Base-by-base conservation (phyloP, 768 basidiomycete genomes). In the Hygrophorus russula region DNA sequence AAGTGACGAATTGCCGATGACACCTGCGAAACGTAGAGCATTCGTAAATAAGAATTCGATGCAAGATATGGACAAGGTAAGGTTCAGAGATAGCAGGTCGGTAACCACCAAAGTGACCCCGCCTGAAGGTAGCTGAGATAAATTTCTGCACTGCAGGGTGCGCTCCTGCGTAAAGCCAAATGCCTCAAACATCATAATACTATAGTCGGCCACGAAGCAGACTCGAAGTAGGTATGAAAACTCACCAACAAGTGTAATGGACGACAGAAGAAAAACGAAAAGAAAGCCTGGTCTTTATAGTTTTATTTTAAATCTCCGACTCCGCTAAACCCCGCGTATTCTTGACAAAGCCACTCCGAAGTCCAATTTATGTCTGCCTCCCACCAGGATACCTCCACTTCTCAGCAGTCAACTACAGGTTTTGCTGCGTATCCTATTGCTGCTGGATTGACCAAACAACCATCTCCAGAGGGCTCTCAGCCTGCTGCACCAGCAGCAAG, bases 61-160 rank as follows among this genome's bases (percentile, higher is more conserved):
- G 30, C 12, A 44, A 15, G 28, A 43, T 41, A 9, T 11, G 38
- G 32, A 38, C 36, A 20, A 38, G 45, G 42, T 28, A 27, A 38
- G 27, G n/a, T 29, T 65, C 64, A 63, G 52, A 66, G 43, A 59
- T 52, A 73, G 60, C 74, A 71, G 70, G 61, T 59, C 59, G 46
- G 53, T 55, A 24, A 56, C 63, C 50, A 56, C 67, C 66, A 67
- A 71, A 63, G 66, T 51, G 61, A 63, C 53, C 62, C 61, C 59
- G 67, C 70, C 76, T 75, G 80, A 83, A 87, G 84, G 84, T 86
- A 86, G 83, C 82, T 86, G 84, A 87, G 84, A 75, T 83, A 70
- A 59, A 52, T 77, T 80, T 87, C 83, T 82, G 79, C 84, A 86
- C 61, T 68, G 80, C 78, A 74, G 73, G 75, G 63, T 51, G 54